Percentiles rank a stretch among this genome's conserved stretches.
Conservation (phyloP, 345 rosid species). For the Hevea brasiliensis region DNA sequence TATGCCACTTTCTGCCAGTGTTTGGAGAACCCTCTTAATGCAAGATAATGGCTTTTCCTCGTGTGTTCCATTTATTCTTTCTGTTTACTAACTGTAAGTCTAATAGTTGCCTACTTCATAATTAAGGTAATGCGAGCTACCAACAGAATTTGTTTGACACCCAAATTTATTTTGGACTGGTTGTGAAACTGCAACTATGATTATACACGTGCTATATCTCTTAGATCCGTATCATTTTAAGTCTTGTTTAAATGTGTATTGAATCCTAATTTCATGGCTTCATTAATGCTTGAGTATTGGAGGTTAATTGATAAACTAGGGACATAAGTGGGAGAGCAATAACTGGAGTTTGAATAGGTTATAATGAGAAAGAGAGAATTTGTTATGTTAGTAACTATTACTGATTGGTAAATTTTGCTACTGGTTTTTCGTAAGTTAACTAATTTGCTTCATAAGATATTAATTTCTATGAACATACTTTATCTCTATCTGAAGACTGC, state of each 20-base stretch:
- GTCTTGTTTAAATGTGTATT: background rate
- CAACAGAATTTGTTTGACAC: background rate
- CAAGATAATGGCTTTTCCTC: background rate
- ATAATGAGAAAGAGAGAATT: background rate
- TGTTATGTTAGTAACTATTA: background rate
- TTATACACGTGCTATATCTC: background rate
- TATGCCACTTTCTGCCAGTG: background rate
- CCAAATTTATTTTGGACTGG: background rate
- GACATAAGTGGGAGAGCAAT: background rate
- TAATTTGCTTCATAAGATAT: slow-evolving; percentile 2
- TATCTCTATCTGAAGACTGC: slow-evolving; percentile 59
- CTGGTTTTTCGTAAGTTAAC: slow-evolving; percentile 4
- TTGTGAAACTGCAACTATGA: background rate
- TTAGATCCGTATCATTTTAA: background rate
- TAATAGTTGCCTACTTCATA: background rate
- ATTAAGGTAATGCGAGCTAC: background rate
- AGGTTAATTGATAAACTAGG: background rate
- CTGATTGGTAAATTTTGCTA: background rate
- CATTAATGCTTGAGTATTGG: background rate
- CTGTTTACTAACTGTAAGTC: background rate
- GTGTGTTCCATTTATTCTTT: background rate
- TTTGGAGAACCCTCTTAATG: background rate
- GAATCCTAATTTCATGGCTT: background rate
- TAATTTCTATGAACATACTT: slow-evolving; percentile 7
- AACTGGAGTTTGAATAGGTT: slow-evolving; percentile 3